Conservation (phyloP, 2,329 filamentous ascomycete species). For the Mycosphaerelloides madeirae region DNA sequence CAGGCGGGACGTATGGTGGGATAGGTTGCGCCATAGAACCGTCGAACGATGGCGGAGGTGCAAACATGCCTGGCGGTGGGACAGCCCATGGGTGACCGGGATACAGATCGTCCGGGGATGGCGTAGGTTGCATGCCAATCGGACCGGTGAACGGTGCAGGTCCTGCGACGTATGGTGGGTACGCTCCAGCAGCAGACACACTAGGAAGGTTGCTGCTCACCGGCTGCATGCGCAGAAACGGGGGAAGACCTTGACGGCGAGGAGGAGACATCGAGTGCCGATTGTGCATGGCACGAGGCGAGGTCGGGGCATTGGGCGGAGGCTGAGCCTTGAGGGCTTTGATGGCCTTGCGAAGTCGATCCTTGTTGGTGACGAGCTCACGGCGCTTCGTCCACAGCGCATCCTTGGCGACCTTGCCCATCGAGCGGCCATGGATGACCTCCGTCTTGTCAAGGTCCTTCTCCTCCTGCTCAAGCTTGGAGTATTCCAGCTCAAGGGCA, state of each 20-base stretch:
- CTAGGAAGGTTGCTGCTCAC: too few species aligned
- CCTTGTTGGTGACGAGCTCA: constrained; percentile 30
- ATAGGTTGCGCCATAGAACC: constrained; percentile 24
- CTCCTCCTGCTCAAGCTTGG: constrained; percentile 33
- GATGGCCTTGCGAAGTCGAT: constrained; percentile 33
- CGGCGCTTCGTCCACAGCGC: constrained; percentile 31
- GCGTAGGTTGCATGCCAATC: constrained; percentile 11
- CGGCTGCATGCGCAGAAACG: constrained; percentile 20
- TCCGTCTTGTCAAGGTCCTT: constrained; percentile 36
- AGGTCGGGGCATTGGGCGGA: constrained; percentile 20
- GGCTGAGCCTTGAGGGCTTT: constrained; percentile 30
- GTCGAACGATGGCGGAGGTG: constrained; percentile 28
- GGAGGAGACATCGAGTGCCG: constrained; percentile 23
- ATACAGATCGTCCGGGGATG: constrained; percentile 20
- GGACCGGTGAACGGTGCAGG: constrained; percentile 2
- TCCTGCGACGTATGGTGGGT: neutral
- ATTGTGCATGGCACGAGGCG: constrained; percentile 19
- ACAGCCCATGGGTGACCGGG: constrained; percentile 18
- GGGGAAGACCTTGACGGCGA: constrained; percentile 15
- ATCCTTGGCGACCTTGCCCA: constrained; percentile 29
- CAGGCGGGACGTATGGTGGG: constrained; percentile 8
- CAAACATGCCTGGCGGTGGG: constrained; percentile 23
- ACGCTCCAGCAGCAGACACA: neutral
- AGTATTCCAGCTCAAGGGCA: constrained; percentile 34
- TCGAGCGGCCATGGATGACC: constrained; percentile 31